Base-by-base conservation (phyloP, 2,329 filamentous ascomycete genomes). In the Phialophora expanda region DNA sequence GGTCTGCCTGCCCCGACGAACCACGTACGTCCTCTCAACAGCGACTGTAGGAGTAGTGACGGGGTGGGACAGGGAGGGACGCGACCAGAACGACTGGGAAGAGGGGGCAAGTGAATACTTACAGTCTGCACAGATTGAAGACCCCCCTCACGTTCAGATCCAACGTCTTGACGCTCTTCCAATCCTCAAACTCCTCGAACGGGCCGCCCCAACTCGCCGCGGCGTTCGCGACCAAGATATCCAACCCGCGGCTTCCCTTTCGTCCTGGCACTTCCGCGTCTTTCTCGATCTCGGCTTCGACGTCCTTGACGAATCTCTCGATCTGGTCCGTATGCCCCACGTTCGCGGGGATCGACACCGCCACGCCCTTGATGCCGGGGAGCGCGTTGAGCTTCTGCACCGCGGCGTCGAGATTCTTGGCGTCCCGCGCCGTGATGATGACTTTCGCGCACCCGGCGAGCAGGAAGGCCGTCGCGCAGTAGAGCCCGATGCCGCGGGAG, bases 401-500 rank as follows among this genome's bases (percentile, higher is more conserved):
- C 3, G 67, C 67, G 4, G 48, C 12, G 4, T 26, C 30, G 26
- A 69, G 56, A 20, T 63, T 63, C n/a, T 56, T 54, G 26, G 51
- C 59, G 20, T 69, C 60, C 14, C 67, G 62, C 12, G 67, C 62
- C 11, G 63, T 66, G 55, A 69, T 56, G 62, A 69, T 66, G 20
- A 68, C 66, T 38, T 58, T 58, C 22, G 53, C 17, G 48, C 53
- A 58, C 24, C 67, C 67, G 22, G 67, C 67, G 38, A 46, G 62
- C 3, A 69, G 62, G 28, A 69, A 62, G 12, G 59, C 65, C 1
- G 67, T 62, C 4, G 67, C 66, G 20, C 56, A 57, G 46, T 69
- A 64, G n/a, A 68, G 63, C 20, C 67, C 67, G 20, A 66, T 66
- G 77, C 58, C 79, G 77, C 80, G 61, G 44, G 58, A 68, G 34